Percentiles rank a stretch among this genome's conserved stretches.
These are phyloP conservation scores for Fusarium domesticum DNA, from an alignment of 2,329 filamentous ascomycete genomes.

Conservation along the genomic window DNA sequence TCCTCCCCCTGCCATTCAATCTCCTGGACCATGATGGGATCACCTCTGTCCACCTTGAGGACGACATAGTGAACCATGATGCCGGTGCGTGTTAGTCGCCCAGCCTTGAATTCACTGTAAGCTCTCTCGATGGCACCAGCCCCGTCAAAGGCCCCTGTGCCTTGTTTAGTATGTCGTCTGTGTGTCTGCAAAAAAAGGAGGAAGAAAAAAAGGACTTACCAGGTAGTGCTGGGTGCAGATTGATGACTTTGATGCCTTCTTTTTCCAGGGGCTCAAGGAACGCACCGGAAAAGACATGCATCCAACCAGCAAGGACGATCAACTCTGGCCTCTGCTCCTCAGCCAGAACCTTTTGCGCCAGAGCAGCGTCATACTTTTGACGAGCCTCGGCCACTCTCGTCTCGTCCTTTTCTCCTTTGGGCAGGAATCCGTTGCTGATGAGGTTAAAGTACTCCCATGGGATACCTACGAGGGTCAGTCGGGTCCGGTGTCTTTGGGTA, in stretches of 20 bases:
- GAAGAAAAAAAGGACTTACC: constrained; percentile 49
- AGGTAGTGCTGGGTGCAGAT: constrained; percentile 74
- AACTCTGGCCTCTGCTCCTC: constrained; percentile 63
- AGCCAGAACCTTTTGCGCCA: constrained; percentile 63
- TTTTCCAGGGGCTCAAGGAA: constrained; percentile 68
- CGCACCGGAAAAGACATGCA: constrained; percentile 71
- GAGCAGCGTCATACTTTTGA: constrained; percentile 70
- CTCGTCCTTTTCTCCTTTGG: constrained; percentile 59
- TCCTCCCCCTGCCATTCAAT: constrained; percentile 64
- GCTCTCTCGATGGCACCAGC: constrained; percentile 75
- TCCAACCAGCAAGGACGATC: constrained; percentile 81
- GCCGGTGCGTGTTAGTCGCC: constrained; percentile 69
- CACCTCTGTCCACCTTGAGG: constrained; percentile 74
- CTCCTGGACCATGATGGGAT: constrained; percentile 67
- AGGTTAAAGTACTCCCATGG: constrained; percentile 80
- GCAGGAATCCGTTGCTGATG: constrained; percentile 63
- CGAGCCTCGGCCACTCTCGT: constrained; percentile 55
- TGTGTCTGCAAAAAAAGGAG: background rate
- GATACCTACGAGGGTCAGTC: constrained; percentile 40
- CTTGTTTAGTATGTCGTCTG: constrained; percentile 36
- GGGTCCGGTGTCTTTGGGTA: no score
- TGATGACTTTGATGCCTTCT: constrained; percentile 68
- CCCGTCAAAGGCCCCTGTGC: constrained; percentile 68
- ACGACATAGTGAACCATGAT: constrained; percentile 90
- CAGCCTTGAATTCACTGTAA: constrained; percentile 65